A percentile compares a stretch with the other conserved stretches of the same genome.
Conservation (phyloP, 495 filamentous ascomycete genomes). For the Cairneyella variabilis region DNA sequence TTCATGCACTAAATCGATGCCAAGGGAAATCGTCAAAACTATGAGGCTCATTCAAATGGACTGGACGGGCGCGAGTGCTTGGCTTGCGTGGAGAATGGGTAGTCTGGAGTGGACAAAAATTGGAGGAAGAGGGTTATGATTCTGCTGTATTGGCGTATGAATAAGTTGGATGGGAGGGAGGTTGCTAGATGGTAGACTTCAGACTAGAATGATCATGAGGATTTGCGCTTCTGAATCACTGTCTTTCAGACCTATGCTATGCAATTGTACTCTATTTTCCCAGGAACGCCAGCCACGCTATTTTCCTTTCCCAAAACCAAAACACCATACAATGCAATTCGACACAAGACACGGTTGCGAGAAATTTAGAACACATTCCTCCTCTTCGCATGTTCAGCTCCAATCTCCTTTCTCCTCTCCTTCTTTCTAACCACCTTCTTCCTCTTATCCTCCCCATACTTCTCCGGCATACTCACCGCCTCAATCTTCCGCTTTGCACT, state of each 20-base stretch:
- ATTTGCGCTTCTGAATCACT: too few species aligned
- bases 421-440: slow-evolving; percentile 83
- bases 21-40: too few species aligned
- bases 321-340: too few species aligned
- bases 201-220: too few species aligned
- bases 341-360: too few species aligned
- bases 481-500: slow-evolving; percentile 82
- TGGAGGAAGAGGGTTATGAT: slow-evolving; percentile 11
- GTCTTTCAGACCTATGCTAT: too few species aligned
- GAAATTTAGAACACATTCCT: slow-evolving; percentile 61
- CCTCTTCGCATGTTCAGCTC: slow-evolving; percentile 60
- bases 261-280: too few species aligned
- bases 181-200: slow-evolving; percentile 8
- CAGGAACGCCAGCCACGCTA: too few species aligned
- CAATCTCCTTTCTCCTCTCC: slow-evolving; percentile 74
- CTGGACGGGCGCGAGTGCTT: slow-evolving; percentile 9
- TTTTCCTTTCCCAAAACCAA: too few species aligned
- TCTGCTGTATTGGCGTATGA: slow-evolving; percentile 4
- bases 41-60: too few species aligned
- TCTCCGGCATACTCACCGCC: slow-evolving; percentile 76
- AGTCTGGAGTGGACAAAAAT: slow-evolving; percentile 8
- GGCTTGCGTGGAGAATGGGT: slow-evolving; percentile 9
- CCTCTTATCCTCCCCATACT: slow-evolving; percentile 70
- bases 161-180: slow-evolving; percentile 12
- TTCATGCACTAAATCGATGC: too few species aligned